These are phyloP conservation scores for Cladosporium sp. DNA, from an alignment of 2,329 filamentous ascomycete genomes.

Conservation along the genomic window DNA sequence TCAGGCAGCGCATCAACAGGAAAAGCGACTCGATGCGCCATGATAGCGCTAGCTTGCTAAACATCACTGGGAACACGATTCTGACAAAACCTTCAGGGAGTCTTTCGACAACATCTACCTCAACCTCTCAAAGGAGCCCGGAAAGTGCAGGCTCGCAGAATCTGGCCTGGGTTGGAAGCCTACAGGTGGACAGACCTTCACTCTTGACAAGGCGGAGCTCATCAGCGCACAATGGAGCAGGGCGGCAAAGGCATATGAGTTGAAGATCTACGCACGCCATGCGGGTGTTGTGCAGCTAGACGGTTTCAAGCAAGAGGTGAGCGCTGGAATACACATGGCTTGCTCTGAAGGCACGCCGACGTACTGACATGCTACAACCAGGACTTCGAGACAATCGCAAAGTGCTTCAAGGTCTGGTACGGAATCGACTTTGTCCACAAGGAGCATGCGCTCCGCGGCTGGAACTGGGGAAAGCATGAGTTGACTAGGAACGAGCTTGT, in stretches of 20 bases:
- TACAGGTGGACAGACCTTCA: slow-evolving; percentile 87
- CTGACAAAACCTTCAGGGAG: slow-evolving; percentile 60
- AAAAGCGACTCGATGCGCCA: not conserved
- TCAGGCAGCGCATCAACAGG: too few relatives aligned
- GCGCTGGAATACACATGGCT: slow-evolving; percentile 23
- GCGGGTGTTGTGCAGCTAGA: slow-evolving; percentile 90
- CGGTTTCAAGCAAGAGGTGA: slow-evolving; percentile 84
- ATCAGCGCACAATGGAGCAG: slow-evolving; percentile 90
- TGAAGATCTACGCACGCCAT: slow-evolving; percentile 85
- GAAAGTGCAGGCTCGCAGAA: slow-evolving; percentile 93
- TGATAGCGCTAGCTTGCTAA: not conserved
- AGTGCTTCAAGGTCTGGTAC: slow-evolving; percentile 98
- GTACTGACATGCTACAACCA: slow-evolving; percentile 39
- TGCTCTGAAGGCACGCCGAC: not conserved
- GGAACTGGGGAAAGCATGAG: slow-evolving; percentile 99
- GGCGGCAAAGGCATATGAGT: slow-evolving; percentile 86
- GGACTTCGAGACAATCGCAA: slow-evolving; percentile 86
- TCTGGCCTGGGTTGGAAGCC: slow-evolving; percentile 96
- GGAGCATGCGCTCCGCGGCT: slow-evolving; percentile 92
- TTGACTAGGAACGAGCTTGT: slow-evolving; percentile 92
- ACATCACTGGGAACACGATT: not conserved
- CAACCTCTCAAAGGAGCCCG: slow-evolving; percentile 87
- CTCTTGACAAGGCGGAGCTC: slow-evolving; percentile 84
- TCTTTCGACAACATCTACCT: slow-evolving; percentile 97
- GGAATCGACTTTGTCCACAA: slow-evolving; percentile 88